Evolutionary conservation across 768 basidiomycete species (phyloP).

Genomic region (Polyporus arcularius): DNA sequence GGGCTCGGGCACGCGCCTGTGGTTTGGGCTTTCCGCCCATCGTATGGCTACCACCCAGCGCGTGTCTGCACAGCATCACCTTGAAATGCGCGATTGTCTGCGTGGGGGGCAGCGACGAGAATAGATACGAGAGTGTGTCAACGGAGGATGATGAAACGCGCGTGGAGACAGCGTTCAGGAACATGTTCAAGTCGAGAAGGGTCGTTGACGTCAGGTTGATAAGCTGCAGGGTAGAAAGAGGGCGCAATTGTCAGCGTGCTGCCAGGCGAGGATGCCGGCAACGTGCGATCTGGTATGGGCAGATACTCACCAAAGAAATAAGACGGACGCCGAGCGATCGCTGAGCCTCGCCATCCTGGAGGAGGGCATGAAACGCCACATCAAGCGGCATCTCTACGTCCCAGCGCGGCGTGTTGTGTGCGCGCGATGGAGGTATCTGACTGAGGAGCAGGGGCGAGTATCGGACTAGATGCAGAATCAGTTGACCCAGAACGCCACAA

Average conservation of each 20-base stretch:
- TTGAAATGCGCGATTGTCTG: constrained; percentile 29
- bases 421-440: constrained; percentile 59
- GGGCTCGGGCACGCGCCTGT: constrained; percentile 27
- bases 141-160: constrained; percentile 26
- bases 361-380: constrained; percentile 35
- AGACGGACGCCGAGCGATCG: constrained; percentile 30
- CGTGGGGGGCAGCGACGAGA: constrained; percentile 29
- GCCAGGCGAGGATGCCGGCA: neutral
- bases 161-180: constrained; percentile 31
- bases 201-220: constrained; percentile 36
- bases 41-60: constrained; percentile 2
- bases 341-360: constrained; percentile 25
- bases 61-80: constrained; percentile 29
- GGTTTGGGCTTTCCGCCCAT: neutral
- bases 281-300: neutral
- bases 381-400: constrained; percentile 54
- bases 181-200: constrained; percentile 33
- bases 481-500: constrained; percentile 3
- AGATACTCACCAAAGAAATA: constrained; percentile 30
- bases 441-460: constrained; percentile 46
- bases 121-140: constrained; percentile 21
- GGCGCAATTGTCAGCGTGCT: neutral
- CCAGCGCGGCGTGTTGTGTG: constrained; percentile 51
- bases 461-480: constrained; percentile 31
- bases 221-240: constrained; percentile 26